Percentiles rank a stretch among this genome's conserved stretches.
phyloP scores from a whole-genome alignment of 208 protist genomes.

The Crithidia thermophila region DNA sequence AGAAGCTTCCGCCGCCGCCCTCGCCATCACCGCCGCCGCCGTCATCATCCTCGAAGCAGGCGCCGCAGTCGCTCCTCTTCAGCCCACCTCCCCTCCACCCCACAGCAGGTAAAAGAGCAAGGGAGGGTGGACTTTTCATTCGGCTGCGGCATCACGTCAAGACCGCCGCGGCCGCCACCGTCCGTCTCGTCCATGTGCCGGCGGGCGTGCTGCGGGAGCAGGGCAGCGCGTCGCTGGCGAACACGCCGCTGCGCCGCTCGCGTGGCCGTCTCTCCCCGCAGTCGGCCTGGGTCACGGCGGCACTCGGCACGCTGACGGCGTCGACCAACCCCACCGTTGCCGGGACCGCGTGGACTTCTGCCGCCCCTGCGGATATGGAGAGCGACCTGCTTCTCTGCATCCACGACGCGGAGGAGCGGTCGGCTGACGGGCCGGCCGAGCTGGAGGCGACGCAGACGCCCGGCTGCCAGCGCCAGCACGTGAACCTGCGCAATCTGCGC shows the following conservation, averaged over 20 bases:
- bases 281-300: neutral
- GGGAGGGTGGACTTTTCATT: constrained; percentile 1
- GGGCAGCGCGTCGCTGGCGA: neutral
- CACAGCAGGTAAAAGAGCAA: neutral
- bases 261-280: constrained; percentile 9
- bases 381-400: constrained; percentile 14
- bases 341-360: constrained; percentile 10
- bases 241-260: constrained; percentile 7
- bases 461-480: constrained; percentile 13
- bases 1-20: too few species aligned
- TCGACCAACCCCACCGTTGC: neutral
- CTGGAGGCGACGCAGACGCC: constrained; percentile 6
- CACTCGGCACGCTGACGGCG: neutral
- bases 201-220: constrained; percentile 3
- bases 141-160: constrained; percentile 9
- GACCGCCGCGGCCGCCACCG: neutral
- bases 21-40: too few species aligned
- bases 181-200: constrained; percentile 12
- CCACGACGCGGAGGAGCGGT: constrained; percentile 11
- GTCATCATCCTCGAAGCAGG: neutral
- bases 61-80: constrained; percentile 1
- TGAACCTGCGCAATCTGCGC: constrained; percentile 15
- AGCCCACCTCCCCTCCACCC: neutral
- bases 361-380: neutral
- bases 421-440: neutral